A percentile compares a stretch with the other conserved stretches of the same genome.
Evolutionary conservation across 257 asterid genomes (phyloP).

Genomic region (Fraxinus americana): DNA sequence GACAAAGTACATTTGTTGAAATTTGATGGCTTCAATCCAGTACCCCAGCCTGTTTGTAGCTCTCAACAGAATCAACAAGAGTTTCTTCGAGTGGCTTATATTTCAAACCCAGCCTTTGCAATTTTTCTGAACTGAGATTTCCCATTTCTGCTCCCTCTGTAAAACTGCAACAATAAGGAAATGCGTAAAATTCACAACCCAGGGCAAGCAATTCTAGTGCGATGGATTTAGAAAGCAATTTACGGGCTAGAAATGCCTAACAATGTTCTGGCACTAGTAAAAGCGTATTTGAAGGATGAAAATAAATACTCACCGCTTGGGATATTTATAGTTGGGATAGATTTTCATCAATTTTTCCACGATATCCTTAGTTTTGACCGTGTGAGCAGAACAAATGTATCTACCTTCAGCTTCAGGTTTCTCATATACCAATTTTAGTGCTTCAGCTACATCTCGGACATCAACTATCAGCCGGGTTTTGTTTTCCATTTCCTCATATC

Average conservation of each 20-base stretch:
- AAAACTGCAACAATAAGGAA: constrained; percentile 44
- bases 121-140: constrained; percentile 42
- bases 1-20: background rate
- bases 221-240: background rate
- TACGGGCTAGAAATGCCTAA: background rate
- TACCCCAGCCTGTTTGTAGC: constrained; percentile 55
- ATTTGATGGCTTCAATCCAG: constrained; percentile 27
- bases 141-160: constrained; percentile 30
- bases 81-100: constrained; percentile 63
- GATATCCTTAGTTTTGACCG: constrained; percentile 33
- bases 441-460: constrained; percentile 72
- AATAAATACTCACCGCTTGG: constrained; percentile 55
- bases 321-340: constrained; percentile 63
- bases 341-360: constrained; percentile 48
- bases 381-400: constrained; percentile 63
- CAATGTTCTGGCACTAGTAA: background rate
- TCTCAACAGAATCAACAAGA: constrained; percentile 62
- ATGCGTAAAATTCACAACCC: background rate
- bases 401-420: constrained; percentile 67
- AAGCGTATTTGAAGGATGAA: background rate
- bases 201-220: background rate
- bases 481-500: constrained; percentile 52
- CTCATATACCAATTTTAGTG: constrained; percentile 59
- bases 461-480: constrained; percentile 41
- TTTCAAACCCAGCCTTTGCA: constrained; percentile 71